Conservation (phyloP, 768 basidiomycete species). For the Macrolepiota fuliginosa region DNA sequence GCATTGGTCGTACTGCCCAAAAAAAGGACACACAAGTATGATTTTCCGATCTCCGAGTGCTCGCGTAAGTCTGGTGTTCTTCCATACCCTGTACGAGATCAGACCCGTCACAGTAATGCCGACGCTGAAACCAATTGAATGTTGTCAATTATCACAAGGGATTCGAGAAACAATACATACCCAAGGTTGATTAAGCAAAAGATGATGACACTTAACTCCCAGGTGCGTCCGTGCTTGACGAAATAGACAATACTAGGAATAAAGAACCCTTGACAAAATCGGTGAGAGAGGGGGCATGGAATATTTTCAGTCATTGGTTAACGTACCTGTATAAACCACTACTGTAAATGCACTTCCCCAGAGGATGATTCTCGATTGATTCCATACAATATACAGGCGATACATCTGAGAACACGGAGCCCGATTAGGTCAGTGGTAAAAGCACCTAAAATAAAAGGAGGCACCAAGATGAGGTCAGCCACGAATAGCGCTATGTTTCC, state of each 20-base stretch:
- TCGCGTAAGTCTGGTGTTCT: neutral
- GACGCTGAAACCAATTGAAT: neutral
- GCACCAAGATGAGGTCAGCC: slow-evolving; percentile 1
- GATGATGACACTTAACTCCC: neutral
- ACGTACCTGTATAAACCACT: neutral
- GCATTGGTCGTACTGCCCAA: neutral
- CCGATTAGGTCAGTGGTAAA: neutral
- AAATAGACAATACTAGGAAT: neutral
- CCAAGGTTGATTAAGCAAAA: neutral
- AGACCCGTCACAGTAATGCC: neutral
- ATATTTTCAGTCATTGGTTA: neutral
- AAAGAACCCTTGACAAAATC: neutral
- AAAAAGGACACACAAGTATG: neutral
- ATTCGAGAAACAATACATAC: neutral
- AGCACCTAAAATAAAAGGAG: neutral
- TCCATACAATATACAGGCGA: slow-evolving; percentile 5
- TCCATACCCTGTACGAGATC: slow-evolving; percentile 4
- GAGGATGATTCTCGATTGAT: neutral
- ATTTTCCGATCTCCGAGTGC: neutral
- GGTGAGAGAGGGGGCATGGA: neutral
- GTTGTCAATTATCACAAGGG: too few relatives aligned
- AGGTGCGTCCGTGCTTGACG: neutral
- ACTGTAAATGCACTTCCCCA: neutral
- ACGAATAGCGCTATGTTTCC: neutral
- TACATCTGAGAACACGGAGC: neutral